Evolutionary conservation across 495 filamentous ascomycete genomes (phyloP), one percentile per base, ranked within the genome.

Genomic region (Penicillium arizonense): DNA sequence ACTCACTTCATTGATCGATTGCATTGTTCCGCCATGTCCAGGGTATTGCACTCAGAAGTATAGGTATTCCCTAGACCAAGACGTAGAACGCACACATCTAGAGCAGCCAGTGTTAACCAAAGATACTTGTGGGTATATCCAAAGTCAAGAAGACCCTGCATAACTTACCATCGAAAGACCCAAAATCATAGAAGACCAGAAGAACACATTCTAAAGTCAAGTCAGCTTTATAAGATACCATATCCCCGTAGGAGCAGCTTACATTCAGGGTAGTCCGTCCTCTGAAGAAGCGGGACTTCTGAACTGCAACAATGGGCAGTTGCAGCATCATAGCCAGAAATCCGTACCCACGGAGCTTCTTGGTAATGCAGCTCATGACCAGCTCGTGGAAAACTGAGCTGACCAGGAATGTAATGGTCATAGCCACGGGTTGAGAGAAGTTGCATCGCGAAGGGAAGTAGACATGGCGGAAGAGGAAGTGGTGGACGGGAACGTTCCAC

Each of bases 401-500:
- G 61, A 97, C 87, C 38, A 98, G 70, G 66, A 98, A 98, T 9
- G 94, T 97, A 55, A 96, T 89, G 50, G 93, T 73, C 47, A 90
- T 96, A 16, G 94, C 93, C 39, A 89, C 77, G 2, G 85, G 82
- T 28, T 88, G 80, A 38, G 88, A 89, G 58, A 94, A 85, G 59
- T 87, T 81, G 11, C 81, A 79, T 30, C 87, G 78, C 28, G 87
- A 86, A 3, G 89, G 90, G 45, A 80, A 85, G 72, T 97, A 98
- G 57, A 98, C 94, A 68, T 98, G 94, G 11, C 94, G 83, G 8
- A 94, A 84, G 57, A 98, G 85, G 77, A 97, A 98, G 65, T 92
- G 87, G 76, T 98, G 95, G n/a, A 98, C 94, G 42, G 94, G 94
- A 38, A 96, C 85, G 66, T 98, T 98, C 94, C 94, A 98, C 75